Evolutionary conservation across 2,329 filamentous ascomycete species (phyloP).

Genomic region (Aspergillus sp.): DNA sequence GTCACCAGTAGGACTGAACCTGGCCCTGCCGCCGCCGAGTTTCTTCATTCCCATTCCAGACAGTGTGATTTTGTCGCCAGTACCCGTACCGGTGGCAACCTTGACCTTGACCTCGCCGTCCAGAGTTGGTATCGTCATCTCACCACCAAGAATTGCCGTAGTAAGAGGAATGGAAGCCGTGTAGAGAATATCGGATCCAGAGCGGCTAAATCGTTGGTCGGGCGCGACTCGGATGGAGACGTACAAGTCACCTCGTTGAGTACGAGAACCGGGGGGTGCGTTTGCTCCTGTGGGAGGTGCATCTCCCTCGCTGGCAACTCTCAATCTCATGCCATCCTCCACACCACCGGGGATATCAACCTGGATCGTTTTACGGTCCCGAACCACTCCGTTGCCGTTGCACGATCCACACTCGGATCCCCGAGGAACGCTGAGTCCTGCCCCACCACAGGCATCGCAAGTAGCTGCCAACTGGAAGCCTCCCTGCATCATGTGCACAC

Average conservation of each 20-base stretch:
- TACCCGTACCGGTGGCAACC: slow-evolving; percentile 84
- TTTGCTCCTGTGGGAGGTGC: slow-evolving; percentile 71
- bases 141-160: slow-evolving; percentile 86
- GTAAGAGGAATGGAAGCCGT: slow-evolving; percentile 88
- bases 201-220: slow-evolving; percentile 82
- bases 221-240: slow-evolving; percentile 85
- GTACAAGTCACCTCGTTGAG: slow-evolving; percentile 81
- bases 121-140: slow-evolving; percentile 82
- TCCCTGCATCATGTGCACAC: slow-evolving; percentile 83
- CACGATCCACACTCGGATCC: slow-evolving; percentile 79
- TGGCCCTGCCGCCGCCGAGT: slow-evolving; percentile 59
- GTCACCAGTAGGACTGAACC: slow-evolving; percentile 62
- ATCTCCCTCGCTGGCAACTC: slow-evolving; percentile 82
- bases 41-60: slow-evolving; percentile 92
- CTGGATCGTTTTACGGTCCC: slow-evolving; percentile 76
- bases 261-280: slow-evolving; percentile 57
- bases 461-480: slow-evolving; percentile 96
- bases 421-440: slow-evolving; percentile 68
- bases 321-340: slow-evolving; percentile 90
- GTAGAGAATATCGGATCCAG: slow-evolving; percentile 86
- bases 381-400: slow-evolving; percentile 74
- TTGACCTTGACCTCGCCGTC: slow-evolving; percentile 88
- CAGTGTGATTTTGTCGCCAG: slow-evolving; percentile 86
- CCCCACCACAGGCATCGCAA: slow-evolving; percentile 75
- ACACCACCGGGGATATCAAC: slow-evolving; percentile 94